phyloP scores from a whole-genome alignment of 2,329 filamentous ascomycete genomes.

The Phialophora macrospora region DNA sequence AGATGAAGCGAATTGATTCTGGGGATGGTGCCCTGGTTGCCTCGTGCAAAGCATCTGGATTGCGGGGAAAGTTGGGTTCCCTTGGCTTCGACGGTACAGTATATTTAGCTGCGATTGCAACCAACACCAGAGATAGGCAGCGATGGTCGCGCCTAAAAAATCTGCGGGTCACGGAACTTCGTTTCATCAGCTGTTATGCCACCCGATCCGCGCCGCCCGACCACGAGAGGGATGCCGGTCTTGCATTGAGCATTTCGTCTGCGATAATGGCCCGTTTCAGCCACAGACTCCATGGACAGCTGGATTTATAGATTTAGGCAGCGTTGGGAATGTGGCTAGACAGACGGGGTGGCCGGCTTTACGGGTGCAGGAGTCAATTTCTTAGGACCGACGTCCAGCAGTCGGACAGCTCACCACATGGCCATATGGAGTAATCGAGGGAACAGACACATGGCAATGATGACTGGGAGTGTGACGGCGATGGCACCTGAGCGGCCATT shows the following conservation, averaged over 20 bases:
- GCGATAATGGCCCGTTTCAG: neutral
- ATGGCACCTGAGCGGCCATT: neutral
- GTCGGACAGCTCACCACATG: neutral
- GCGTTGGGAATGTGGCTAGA: conserved; percentile 9
- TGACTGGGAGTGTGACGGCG: conserved; percentile 9
- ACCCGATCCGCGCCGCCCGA: neutral
- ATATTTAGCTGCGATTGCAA: neutral
- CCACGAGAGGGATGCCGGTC: neutral
- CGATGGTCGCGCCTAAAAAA: conserved; percentile 4
- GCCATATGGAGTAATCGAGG: neutral
- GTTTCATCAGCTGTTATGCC: neutral
- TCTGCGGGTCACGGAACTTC: neutral
- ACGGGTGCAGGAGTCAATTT: neutral
- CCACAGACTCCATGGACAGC: conserved; percentile 2
- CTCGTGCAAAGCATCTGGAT: neutral
- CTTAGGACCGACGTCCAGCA: neutral
- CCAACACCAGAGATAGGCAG: neutral
- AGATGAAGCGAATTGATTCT: conserved; percentile 31
- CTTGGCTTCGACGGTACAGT: conserved; percentile 5
- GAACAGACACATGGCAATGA: neutral
- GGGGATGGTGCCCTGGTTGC: neutral
- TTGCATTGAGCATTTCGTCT: neutral
- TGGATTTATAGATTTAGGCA: conserved; percentile 14
- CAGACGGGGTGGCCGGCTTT: neutral
- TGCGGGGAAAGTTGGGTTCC: conserved; percentile 1